phyloP scores from a whole-genome alignment of 176 grass and related monocot species.

The Avena insularis region DNA sequence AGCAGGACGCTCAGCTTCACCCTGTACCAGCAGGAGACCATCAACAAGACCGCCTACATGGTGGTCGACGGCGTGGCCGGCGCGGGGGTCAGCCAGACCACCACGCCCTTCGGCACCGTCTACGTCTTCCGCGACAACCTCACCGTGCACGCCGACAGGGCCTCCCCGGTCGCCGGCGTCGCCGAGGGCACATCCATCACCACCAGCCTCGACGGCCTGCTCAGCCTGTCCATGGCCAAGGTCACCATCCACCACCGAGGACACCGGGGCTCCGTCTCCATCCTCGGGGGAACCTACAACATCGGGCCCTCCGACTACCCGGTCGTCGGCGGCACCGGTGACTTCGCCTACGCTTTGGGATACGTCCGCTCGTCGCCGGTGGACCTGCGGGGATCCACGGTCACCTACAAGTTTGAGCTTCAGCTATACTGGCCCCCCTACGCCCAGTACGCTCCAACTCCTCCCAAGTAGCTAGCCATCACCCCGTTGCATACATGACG shows the following conservation, averaged over 20 bases:
- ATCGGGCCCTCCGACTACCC: slow-evolving; percentile 63
- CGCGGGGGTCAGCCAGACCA: slow-evolving; percentile 60
- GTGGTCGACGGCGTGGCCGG: slow-evolving; percentile 65
- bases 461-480: background rate
- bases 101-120: slow-evolving; percentile 76
- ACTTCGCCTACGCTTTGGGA: slow-evolving; percentile 60
- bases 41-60: slow-evolving; percentile 76
- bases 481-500: background rate
- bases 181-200: slow-evolving; percentile 67
- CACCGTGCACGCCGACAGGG: slow-evolving; percentile 42
- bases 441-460: slow-evolving; percentile 25
- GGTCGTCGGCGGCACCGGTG: slow-evolving; percentile 59
- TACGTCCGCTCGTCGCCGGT: slow-evolving; percentile 60
- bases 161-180: slow-evolving; percentile 59
- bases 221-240: slow-evolving; percentile 65
- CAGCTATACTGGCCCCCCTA: slow-evolving; percentile 47
- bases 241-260: slow-evolving; percentile 59
- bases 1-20: slow-evolving; percentile 60
- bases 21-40: slow-evolving; percentile 81
- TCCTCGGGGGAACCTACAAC: slow-evolving; percentile 72
- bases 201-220: slow-evolving; percentile 67
- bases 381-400: slow-evolving; percentile 10
- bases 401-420: slow-evolving; percentile 45
- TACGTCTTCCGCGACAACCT: slow-evolving; percentile 76
- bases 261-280: slow-evolving; percentile 66